These are phyloP conservation scores for Globisporangium irregulare DNA, from an alignment of 352 stramenopile species.

Conservation along the genomic window DNA sequence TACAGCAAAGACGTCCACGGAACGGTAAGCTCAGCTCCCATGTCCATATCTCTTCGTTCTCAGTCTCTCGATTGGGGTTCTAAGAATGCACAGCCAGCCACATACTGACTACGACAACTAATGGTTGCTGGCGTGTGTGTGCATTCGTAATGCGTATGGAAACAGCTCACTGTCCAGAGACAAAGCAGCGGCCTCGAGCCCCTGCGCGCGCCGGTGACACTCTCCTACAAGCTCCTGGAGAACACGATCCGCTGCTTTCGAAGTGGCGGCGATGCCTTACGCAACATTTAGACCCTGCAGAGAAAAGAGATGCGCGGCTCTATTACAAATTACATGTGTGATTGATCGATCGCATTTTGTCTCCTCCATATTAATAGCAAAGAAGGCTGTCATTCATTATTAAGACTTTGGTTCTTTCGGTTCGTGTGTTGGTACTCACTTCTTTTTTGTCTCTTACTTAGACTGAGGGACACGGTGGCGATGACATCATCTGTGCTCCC, in stretches of 20 bases:
- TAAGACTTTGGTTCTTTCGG: too few species aligned
- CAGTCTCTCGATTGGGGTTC: too few species aligned
- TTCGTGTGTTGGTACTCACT: too few species aligned
- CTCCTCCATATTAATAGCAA: not conserved
- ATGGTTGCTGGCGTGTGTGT: not conserved
- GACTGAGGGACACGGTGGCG: too few species aligned
- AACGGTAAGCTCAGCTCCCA: conserved; percentile 30
- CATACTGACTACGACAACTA: not conserved
- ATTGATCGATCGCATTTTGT: not conserved
- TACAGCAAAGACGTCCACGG: conserved; percentile 80
- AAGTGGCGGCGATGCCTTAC: conserved; percentile 29
- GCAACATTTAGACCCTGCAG: conserved; percentile 8
- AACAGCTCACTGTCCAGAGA: conserved; percentile 41
- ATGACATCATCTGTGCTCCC: not conserved
- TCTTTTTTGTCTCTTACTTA: too few species aligned
- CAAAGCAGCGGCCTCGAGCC: conserved; percentile 31
- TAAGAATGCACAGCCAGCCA: too few species aligned
- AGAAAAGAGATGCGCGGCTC: not conserved
- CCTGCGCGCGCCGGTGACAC: conserved; percentile 24
- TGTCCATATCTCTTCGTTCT: not conserved
- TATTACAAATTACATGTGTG: not conserved
- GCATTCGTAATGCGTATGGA: not conserved
- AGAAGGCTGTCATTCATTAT: not conserved
- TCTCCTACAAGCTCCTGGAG: conserved; percentile 72
- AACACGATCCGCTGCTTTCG: conserved; percentile 63